A percentile compares a stretch with the other conserved stretches of the same genome.
Conservation (phyloP, 164 flowering plant species). For the Stephania cephalantha region DNA sequence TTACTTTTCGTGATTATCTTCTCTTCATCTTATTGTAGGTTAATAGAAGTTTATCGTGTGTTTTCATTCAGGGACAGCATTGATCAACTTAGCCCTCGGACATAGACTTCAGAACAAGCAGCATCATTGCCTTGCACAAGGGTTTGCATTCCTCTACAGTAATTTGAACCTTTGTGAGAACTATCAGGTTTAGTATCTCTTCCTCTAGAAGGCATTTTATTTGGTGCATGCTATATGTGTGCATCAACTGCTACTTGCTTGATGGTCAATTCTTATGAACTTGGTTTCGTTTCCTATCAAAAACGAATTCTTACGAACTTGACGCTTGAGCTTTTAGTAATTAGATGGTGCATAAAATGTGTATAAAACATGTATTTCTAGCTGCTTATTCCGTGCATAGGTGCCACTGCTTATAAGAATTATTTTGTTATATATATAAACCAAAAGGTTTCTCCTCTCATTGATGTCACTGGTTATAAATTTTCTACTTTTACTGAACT, state of each 20-base stretch:
- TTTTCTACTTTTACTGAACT: too few species aligned
- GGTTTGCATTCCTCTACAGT: constrained; percentile 73
- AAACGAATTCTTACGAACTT: too few species aligned
- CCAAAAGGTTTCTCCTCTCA: too few species aligned
- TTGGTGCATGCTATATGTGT: background rate
- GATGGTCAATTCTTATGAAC: background rate
- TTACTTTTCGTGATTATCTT: background rate
- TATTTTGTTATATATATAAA: too few species aligned
- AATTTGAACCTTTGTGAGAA: constrained; percentile 46
- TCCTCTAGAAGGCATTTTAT: background rate
- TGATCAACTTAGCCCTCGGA: constrained; percentile 77
- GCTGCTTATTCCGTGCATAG: too few species aligned
- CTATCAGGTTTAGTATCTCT: constrained; percentile 49
- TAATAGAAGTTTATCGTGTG: background rate
- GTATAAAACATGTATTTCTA: too few species aligned
- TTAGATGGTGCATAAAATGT: too few species aligned
- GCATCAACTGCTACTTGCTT: background rate
- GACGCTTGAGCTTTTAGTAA: too few species aligned
- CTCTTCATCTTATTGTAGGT: background rate
- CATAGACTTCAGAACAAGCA: constrained; percentile 72
- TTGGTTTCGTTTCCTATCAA: background rate
- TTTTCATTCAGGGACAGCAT: constrained; percentile 55
- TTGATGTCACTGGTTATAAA: too few species aligned
- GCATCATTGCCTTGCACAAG: constrained; percentile 71
- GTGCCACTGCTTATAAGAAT: too few species aligned